phyloP scores from a whole-genome alignment of 495 filamentous ascomycete genomes.

The Penicillium atrosanguineum region DNA sequence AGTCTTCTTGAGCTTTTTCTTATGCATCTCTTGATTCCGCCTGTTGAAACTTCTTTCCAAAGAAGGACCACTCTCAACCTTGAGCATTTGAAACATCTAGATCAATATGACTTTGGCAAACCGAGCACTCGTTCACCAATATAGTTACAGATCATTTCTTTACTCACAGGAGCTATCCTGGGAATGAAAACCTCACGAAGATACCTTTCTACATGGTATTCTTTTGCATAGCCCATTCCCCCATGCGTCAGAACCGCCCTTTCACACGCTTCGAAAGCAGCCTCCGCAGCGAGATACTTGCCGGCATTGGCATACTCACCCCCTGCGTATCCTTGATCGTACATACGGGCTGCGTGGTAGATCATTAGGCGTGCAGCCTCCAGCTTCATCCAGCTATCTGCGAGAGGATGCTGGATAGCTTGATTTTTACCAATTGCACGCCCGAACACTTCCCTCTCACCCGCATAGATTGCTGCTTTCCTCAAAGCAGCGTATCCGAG shows the following conservation, averaged over 20 bases:
- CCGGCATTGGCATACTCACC: constrained; percentile 24
- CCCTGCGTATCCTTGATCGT: constrained; percentile 45
- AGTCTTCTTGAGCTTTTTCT: no score
- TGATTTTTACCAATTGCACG: constrained; percentile 71
- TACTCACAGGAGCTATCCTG: constrained; percentile 69
- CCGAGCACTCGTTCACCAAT: constrained; percentile 65
- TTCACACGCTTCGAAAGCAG: constrained; percentile 72
- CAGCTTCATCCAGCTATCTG: constrained; percentile 70
- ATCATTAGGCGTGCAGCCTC: constrained; percentile 75
- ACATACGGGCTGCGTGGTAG: constrained; percentile 72
- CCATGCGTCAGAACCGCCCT: constrained; percentile 63
- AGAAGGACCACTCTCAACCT: no score
- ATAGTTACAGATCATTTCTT: constrained; percentile 79
- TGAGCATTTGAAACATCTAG: no score
- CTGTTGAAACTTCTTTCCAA: no score
- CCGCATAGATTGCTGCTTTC: constrained; percentile 62
- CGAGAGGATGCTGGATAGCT: constrained; percentile 70
- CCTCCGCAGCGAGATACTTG: constrained; percentile 77
- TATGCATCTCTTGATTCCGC: no score
- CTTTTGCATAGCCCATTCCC: constrained; percentile 75
- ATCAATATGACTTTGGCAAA: constrained; percentile 47
- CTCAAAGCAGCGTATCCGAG: constrained; percentile 69
- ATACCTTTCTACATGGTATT: constrained; percentile 77
- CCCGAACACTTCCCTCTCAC: constrained; percentile 64
- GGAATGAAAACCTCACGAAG: constrained; percentile 71